Evolutionary conservation across 2,329 filamentous ascomycete species (phyloP).

Genomic region (Trichoderma breve): DNA sequence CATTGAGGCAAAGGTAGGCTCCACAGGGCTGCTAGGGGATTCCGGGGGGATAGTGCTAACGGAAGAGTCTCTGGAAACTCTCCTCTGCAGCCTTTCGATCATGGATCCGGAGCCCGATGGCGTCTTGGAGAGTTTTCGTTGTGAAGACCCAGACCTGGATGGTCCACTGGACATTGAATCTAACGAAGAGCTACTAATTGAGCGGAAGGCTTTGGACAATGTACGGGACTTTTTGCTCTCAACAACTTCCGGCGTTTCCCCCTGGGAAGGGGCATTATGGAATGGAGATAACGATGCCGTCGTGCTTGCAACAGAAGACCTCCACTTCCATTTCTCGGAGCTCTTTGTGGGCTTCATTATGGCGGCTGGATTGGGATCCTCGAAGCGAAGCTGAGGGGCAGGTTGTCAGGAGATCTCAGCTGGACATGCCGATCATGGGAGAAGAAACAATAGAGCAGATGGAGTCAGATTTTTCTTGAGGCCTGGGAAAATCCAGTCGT

Average conservation of each 20-base stretch:
- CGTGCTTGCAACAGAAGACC: constrained; percentile 32
- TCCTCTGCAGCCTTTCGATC: constrained; percentile 42
- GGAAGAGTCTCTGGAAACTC: constrained; percentile 39
- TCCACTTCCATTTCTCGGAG: constrained; percentile 37
- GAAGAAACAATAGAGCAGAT: neutral
- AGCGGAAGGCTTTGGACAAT: constrained; percentile 39
- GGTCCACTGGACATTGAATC: constrained; percentile 38
- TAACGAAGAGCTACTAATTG: constrained; percentile 41
- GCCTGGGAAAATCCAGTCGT: neutral
- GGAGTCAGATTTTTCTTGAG: neutral
- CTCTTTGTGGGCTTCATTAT: constrained; percentile 28
- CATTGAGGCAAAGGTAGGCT: constrained; percentile 38
- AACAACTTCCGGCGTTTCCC: constrained; percentile 26
- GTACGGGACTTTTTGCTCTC: constrained; percentile 38
- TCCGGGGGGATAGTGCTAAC: constrained; percentile 33
- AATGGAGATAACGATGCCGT: constrained; percentile 26
- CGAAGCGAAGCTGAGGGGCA: neutral
- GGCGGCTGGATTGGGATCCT: neutral
- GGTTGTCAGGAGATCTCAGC: constrained; percentile 2
- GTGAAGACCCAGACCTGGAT: constrained; percentile 34
- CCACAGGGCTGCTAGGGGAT: constrained; percentile 29
- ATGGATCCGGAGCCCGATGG: constrained; percentile 41
- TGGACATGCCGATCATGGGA: constrained; percentile 13
- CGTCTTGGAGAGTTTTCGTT: constrained; percentile 39
- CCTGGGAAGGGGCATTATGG: constrained; percentile 24